Evolutionary conservation across 1,284 basidiomycete species (phyloP).

Genomic region (Fistulina hepatica): DNA sequence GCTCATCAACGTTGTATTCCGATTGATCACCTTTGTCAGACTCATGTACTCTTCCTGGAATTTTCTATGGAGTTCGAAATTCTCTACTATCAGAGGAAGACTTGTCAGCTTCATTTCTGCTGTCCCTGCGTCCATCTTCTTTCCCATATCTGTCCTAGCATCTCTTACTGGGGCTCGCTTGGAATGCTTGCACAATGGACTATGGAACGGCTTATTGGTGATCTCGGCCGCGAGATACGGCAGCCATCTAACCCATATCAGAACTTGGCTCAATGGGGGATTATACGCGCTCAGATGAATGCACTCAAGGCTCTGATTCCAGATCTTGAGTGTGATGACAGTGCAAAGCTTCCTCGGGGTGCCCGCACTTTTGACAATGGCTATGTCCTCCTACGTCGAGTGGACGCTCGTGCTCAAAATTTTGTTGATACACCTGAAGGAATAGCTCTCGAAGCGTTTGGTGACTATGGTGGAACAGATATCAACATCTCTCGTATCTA

Average conservation of each 20-base stretch:
- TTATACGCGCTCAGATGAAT: conserved; percentile 18
- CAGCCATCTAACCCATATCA: conserved; percentile 22
- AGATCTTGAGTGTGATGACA: conserved; percentile 12
- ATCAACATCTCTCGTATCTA: background rate
- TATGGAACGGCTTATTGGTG: conserved; percentile 20
- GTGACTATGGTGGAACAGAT: background rate
- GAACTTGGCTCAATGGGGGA: conserved; percentile 20
- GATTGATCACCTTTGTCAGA: conserved; percentile 11
- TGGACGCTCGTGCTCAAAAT: conserved; percentile 3
- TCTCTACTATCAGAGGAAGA: conserved; percentile 18
- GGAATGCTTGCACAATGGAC: conserved; percentile 24
- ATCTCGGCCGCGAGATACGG: conserved; percentile 15
- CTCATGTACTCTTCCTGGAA: conserved; percentile 8
- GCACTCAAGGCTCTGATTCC: conserved; percentile 19
- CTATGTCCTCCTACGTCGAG: conserved; percentile 10
- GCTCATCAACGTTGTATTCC: conserved; percentile 20
- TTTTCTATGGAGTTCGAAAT: conserved; percentile 21
- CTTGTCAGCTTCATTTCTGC: conserved; percentile 22
- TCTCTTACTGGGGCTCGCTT: conserved; percentile 13
- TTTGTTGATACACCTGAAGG: background rate
- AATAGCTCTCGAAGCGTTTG: background rate
- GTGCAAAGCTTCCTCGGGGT: conserved; percentile 9
- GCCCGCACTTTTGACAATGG: conserved; percentile 6
- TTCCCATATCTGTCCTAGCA: conserved; percentile 17
- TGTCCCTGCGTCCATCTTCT: conserved; percentile 22